Conservation (phyloP, 768 basidiomycete genomes). For the Tremella yokohamensis region DNA sequence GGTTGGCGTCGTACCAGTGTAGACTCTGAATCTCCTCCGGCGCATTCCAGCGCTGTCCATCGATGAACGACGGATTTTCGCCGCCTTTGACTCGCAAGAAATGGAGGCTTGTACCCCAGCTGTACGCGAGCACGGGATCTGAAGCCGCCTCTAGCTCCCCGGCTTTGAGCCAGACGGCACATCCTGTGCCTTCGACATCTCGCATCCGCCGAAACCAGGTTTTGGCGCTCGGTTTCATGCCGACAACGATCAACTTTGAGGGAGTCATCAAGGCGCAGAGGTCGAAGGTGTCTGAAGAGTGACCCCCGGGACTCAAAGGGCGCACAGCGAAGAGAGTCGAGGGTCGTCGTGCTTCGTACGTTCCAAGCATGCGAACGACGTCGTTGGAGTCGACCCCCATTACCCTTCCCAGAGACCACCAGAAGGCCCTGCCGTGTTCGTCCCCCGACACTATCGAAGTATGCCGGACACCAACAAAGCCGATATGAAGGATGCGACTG, state of each 20-base stretch:
- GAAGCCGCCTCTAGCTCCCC: slow-evolving; percentile 14
- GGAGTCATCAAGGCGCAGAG: slow-evolving; percentile 83
- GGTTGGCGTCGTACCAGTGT: slow-evolving; percentile 81
- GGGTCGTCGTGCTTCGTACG: slow-evolving; percentile 58
- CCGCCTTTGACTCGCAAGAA: slow-evolving; percentile 61
- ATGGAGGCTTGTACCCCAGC: slow-evolving; percentile 71
- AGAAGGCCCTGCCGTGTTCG: slow-evolving; percentile 86
- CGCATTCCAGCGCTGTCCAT: slow-evolving; percentile 61
- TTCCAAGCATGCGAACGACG: slow-evolving; percentile 86
- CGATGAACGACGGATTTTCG: slow-evolving; percentile 59
- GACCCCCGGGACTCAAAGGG: slow-evolving; percentile 77
- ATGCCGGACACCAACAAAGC: slow-evolving; percentile 83
- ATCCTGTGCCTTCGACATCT: slow-evolving; percentile 30
- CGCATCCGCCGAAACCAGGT: slow-evolving; percentile 65
- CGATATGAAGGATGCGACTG: slow-evolving; percentile 70
- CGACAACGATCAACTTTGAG: slow-evolving; percentile 85
- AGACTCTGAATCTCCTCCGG: slow-evolving; percentile 66
- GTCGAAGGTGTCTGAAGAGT: slow-evolving; percentile 73
- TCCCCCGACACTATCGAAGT: slow-evolving; percentile 90
- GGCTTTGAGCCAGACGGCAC: slow-evolving; percentile 37
- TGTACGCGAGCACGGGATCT: slow-evolving; percentile 71
- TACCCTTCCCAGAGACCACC: slow-evolving; percentile 88
- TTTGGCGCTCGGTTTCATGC: slow-evolving; percentile 81
- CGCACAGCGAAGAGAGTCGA: slow-evolving; percentile 71
- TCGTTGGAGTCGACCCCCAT: slow-evolving; percentile 93